Conservation (phyloP, 2,329 filamentous ascomycete species). For the Alternaria solani region DNA sequence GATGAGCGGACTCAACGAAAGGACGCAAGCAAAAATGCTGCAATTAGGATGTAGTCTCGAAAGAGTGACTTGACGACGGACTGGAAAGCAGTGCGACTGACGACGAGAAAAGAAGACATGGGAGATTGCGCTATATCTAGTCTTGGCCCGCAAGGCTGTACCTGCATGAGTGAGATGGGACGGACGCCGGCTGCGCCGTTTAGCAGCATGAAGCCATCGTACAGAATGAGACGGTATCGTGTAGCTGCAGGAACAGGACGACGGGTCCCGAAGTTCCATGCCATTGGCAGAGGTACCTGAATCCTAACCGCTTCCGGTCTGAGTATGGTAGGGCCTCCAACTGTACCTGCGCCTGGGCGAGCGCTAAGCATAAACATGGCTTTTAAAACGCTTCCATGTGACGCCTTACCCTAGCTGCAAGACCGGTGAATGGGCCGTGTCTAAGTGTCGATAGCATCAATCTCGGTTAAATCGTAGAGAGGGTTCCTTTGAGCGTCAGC, state of each 20-base stretch:
- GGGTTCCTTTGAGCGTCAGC: constrained; percentile 4
- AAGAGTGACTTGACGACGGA: constrained; percentile 38
- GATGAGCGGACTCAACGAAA: constrained; percentile 57
- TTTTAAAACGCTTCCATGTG: constrained; percentile 25
- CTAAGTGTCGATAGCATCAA: constrained; percentile 29
- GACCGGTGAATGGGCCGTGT: constrained; percentile 33
- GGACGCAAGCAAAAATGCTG: constrained; percentile 62
- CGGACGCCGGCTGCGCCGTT: constrained; percentile 25
- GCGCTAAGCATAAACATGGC: constrained; percentile 31
- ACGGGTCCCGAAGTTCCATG: constrained; percentile 1
- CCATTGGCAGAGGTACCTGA: constrained; percentile 26
- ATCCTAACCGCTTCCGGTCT: constrained; percentile 27
- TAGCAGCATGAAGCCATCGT: constrained; percentile 36
- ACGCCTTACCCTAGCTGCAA: constrained; percentile 25
- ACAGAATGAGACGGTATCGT: constrained; percentile 28
- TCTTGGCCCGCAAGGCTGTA: constrained; percentile 28
- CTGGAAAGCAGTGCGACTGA: constrained; percentile 32
- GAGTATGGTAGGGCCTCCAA: constrained; percentile 21
- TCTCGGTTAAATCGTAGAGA: constrained; percentile 33
- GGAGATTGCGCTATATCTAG: constrained; percentile 40
- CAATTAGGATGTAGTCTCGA: constrained; percentile 42
- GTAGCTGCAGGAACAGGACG: constrained; percentile 34
- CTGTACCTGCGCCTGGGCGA: constrained; percentile 24
- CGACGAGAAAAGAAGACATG: constrained; percentile 32
- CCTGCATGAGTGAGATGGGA: constrained; percentile 37